Conservation (phyloP, 2,329 filamentous ascomycete genomes). For the Purpureocillium lavendulum region DNA sequence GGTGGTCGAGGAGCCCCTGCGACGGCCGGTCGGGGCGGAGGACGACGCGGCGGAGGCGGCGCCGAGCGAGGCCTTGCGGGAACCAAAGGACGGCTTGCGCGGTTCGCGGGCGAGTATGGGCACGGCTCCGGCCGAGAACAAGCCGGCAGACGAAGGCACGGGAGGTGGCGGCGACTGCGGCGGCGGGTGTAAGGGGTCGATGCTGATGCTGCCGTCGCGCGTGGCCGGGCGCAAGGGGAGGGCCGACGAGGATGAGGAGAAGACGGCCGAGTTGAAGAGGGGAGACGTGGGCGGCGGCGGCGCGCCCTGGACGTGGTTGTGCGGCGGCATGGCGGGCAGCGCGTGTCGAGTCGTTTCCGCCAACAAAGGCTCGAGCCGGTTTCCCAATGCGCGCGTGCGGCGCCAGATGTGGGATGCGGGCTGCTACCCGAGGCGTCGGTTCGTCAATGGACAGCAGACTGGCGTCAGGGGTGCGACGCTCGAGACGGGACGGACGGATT, state of each 20-base stretch:
- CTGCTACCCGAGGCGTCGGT: no score
- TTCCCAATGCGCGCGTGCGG: no score
- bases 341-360: no score
- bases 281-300: conserved; percentile 16
- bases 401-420: no score
- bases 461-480: no score
- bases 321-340: no score
- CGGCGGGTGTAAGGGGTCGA: not conserved
- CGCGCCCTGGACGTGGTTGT: no score
- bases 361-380: no score
- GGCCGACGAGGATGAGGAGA: conserved; percentile 18
- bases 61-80: not conserved
- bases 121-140: not conserved
- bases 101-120: no score
- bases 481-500: no score
- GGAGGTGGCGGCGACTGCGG: not conserved
- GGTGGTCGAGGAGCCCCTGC: conserved; percentile 26
- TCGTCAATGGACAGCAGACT: no score
- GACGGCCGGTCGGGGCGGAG: conserved; percentile 32
- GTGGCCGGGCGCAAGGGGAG: conserved; percentile 24
- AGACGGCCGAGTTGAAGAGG: conserved; percentile 27
- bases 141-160: not conserved
- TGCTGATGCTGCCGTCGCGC: conserved; percentile 20
- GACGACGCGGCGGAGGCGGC: conserved; percentile 15
- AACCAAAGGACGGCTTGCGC: no score